Base-by-base conservation (phyloP, 108 stramenopile species). In the Thalassiosira profunda region DNA sequence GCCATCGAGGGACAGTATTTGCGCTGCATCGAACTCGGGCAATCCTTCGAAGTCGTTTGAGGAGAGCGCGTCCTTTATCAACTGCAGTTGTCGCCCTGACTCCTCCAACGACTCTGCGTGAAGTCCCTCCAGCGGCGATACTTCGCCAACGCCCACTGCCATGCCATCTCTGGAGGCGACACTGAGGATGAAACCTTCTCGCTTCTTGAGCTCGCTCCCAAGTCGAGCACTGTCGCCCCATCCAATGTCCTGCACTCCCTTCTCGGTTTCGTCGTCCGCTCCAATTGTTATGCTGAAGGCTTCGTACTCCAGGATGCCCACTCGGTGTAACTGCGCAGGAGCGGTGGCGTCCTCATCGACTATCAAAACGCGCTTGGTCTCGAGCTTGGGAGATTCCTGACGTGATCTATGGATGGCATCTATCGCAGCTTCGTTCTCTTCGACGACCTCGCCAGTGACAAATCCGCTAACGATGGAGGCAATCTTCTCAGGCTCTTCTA, bases 141-240 rank as follows among this genome's bases (percentile, higher is more conserved):
- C 81, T 74, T 96, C 95, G 40, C 95, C 95, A 14, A 96, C 52
- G n/a, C 90, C 91, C 18, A 89, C 86, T 12, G 75, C 46, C 48
- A 52, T 52, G 2, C 84, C 83, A 70, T 86, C 84, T 5, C 44
- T 61, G n/a, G 84, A 74, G 4, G 54, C 34, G 2, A 94, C 45
- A 28, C 89, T 83, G n/a, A 94, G 44, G 33, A 94, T 72, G 33
- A 91, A 79, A 14, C 93, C 93, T 41, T 58, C 47, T 51, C 90
- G 70, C 47, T 74, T 47, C 40, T 72, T 73, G 23, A 65, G 48
- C 29, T 65, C 62, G 35, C 58, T 71, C 26, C 35, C 58, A 21
- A 64, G n/a, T 7, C 63, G 55, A 18, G 84, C 82, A 54, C 58
- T 62, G 12, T 77, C 57, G 7, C 90, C 90, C 93, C 93, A 94